Conservation (phyloP, 192 early-diverging fungal genomes). For the Tieghemiomyces parasiticus region DNA sequence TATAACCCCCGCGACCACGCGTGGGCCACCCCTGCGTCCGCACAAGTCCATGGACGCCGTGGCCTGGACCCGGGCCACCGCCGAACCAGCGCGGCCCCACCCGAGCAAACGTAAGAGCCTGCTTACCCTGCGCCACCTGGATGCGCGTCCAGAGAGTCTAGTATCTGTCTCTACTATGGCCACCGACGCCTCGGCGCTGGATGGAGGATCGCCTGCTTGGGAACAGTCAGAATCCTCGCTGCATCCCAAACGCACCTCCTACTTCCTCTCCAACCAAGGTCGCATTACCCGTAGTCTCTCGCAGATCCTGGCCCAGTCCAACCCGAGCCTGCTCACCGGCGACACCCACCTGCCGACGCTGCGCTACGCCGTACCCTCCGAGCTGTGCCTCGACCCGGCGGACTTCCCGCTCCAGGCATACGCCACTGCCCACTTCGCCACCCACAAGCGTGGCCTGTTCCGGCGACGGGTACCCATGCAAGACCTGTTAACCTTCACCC, state of each 20-base stretch:
- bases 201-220: background rate
- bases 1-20: no score
- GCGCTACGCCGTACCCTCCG: background rate
- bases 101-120: slow-evolving; percentile 13
- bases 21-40: no score
- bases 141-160: slow-evolving; percentile 7
- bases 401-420: slow-evolving; percentile 23
- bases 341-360: background rate
- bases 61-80: background rate
- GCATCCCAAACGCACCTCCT: background rate
- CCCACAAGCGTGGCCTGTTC: slow-evolving; percentile 75
- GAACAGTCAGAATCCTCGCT: background rate
- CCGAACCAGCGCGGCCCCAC: background rate
- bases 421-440: slow-evolving; percentile 85
- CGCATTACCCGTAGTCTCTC: slow-evolving; percentile 4
- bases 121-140: slow-evolving; percentile 5
- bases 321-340: background rate
- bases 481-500: slow-evolving; percentile 54
- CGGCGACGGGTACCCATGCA: slow-evolving; percentile 74
- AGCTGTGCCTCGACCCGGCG: background rate
- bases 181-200: background rate
- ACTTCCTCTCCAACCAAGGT: background rate
- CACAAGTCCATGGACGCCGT: background rate
- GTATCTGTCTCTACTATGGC: slow-evolving; percentile 11
- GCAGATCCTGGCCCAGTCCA: background rate